These are phyloP conservation scores for Brassica hybrid DNA, from an alignment of 441 rosid species.

Conservation along the genomic window DNA sequence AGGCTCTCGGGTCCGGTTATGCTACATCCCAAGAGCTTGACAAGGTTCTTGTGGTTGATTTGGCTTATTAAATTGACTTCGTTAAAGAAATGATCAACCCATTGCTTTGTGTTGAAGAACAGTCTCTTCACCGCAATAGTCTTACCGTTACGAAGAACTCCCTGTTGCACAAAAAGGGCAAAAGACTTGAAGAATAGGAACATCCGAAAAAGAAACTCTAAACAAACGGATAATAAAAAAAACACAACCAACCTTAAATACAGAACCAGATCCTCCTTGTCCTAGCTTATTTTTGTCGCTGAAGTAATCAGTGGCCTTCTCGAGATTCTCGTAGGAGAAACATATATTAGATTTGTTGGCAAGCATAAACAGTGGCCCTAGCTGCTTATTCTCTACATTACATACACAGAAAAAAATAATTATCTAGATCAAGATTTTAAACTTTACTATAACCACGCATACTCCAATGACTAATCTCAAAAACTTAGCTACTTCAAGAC, in stretches of 20 bases:
- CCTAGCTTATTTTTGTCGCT: constrained; percentile 71
- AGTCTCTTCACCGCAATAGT: constrained; percentile 83
- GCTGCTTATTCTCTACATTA: constrained; percentile 63
- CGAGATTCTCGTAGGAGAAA: constrained; percentile 81
- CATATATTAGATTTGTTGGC: constrained; percentile 72
- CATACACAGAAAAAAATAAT: constrained; percentile 3
- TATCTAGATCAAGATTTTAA: not conserved
- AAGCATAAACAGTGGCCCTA: constrained; percentile 56
- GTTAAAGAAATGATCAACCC: constrained; percentile 95
- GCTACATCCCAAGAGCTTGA: constrained; percentile 83
- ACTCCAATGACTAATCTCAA: not conserved
- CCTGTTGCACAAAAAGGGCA: constrained; percentile 45
- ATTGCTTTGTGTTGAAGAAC: constrained; percentile 79
- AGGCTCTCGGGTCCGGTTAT: constrained; percentile 90
- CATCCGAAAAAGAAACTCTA: not conserved
- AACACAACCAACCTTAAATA: constrained; percentile 60
- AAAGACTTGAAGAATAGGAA: no score
- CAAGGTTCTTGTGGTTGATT: constrained; percentile 81
- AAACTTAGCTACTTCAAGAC: not conserved
- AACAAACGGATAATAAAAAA: not conserved
- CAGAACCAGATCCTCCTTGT: constrained; percentile 94
- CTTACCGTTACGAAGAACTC: constrained; percentile 66
- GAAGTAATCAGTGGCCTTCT: constrained; percentile 78
- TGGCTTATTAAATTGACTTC: constrained; percentile 84
- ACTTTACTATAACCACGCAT: constrained; percentile 1